These are phyloP conservation scores for Geranium incanum DNA, from an alignment of 441 rosid species.

Conservation along the genomic window DNA sequence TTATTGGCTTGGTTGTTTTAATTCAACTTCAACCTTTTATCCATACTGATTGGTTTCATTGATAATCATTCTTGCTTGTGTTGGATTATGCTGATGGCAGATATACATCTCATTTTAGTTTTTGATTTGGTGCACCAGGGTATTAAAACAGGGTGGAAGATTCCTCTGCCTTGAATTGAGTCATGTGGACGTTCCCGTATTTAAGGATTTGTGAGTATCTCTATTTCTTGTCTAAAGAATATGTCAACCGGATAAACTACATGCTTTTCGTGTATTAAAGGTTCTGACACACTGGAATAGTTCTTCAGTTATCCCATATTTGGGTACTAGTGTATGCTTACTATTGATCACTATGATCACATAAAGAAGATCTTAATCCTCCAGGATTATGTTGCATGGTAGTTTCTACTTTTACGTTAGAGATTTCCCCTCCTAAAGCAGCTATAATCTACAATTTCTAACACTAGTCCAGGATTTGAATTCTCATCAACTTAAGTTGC, in stretches of 20 bases:
- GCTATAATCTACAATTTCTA: background rate
- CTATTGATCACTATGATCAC: background rate
- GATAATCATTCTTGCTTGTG: background rate
- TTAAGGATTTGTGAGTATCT: constrained; percentile 74
- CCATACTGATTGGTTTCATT: background rate
- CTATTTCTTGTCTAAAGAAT: background rate
- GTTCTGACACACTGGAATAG: background rate
- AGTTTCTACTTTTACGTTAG: background rate
- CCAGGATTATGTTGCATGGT: constrained; percentile 1
- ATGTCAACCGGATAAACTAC: background rate
- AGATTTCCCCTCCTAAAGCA: background rate
- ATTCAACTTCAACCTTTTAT: background rate
- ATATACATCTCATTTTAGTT: background rate
- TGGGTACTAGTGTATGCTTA: background rate
- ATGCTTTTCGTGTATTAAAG: background rate
- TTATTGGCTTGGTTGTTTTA: background rate
- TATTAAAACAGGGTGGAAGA: constrained; percentile 82
- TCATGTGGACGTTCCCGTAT: constrained; percentile 75
- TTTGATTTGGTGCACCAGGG: constrained; percentile 39
- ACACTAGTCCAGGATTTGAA: background rate
- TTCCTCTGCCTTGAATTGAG: constrained; percentile 91
- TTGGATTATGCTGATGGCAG: background rate
- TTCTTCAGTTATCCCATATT: background rate
- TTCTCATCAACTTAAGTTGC: background rate
- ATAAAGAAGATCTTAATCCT: background rate